Base-by-base conservation (phyloP, 2,329 filamentous ascomycete genomes). In the Trichoderma sp. region DNA sequence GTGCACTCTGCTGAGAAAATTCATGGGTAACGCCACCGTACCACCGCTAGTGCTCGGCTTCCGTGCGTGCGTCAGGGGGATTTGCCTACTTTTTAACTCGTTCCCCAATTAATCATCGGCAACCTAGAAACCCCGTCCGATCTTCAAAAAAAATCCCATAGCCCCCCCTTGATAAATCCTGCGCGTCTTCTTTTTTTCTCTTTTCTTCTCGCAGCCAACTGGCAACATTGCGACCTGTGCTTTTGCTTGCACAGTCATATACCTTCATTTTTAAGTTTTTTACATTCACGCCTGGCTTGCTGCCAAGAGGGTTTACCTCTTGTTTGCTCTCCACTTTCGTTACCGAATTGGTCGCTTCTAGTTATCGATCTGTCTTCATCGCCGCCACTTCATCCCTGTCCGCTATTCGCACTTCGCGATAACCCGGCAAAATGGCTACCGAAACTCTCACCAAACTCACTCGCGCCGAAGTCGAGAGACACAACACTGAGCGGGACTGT, bases 371-470 rank as follows among this genome's bases (percentile, higher is more conserved):
- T 69, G 57, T 63, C 65, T 70, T 64, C 60, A 58, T 73, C 56
- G 43, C 58, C 67, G 58, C 68, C 67, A 60, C 66, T 62, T 43
- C 53, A 57, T 47, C 57, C 49, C 29, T 68, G 56, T 55, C 68
- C 62, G 60, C 66, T 40, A 56, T 63, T 63, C 61, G n/a, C 37
- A n/a, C 69, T 29, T 55, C 27, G 53, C 40, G 24, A 49, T 31
- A 57, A 29, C 61, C 64, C 37, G 53, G 60, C 71, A 75, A 72
- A 47, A 97, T 97, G 92, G 92, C 94, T 74, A 89, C 89, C 76
- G 88, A 88, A 78, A 94, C 89, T 60, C 88, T 98, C 61, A 95
- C 95, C 69, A 95, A 91, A 33, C 91, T 98, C 77, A 91, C 92
- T 61, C 86, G 86, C 74, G 88, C 91, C 73, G 92, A 99, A 79